Evolutionary conservation across 768 basidiomycete species (phyloP).

Genomic region (Austroboletus eburneus): DNA sequence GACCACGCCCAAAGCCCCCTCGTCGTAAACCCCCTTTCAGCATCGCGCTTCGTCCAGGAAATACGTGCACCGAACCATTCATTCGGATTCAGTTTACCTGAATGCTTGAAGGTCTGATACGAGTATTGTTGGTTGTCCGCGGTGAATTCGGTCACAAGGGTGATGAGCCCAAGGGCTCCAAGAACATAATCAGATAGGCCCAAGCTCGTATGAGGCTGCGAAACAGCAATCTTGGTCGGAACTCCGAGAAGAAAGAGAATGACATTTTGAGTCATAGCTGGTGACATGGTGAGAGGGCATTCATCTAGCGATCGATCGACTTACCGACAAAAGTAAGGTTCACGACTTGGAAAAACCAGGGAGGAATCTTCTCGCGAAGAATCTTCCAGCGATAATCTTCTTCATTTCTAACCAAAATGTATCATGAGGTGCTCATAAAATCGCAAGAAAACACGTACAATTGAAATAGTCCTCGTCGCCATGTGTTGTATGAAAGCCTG

Average conservation of each 20-base stretch:
- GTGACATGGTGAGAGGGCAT: background rate
- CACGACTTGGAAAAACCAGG: conserved; percentile 53
- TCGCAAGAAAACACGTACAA: conserved; percentile 41
- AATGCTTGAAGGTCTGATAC: conserved; percentile 74
- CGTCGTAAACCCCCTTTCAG: conserved; percentile 78
- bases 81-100: conserved; percentile 30
- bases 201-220: conserved; percentile 52
- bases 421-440: background rate
- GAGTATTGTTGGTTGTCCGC: conserved; percentile 92
- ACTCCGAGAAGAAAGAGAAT: conserved; percentile 70
- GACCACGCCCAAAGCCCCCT: conserved; percentile 83
- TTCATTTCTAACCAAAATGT: conserved; percentile 46
- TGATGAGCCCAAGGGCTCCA: conserved; percentile 50
- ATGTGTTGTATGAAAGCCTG: conserved; percentile 76
- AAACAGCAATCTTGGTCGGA: conserved; percentile 53
- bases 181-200: conserved; percentile 60
- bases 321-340: conserved; percentile 65
- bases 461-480: conserved; percentile 75
- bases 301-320: conserved; percentile 11
- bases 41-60: conserved; percentile 63
- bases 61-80: conserved; percentile 68
- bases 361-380: conserved; percentile 56
- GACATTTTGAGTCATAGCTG: conserved; percentile 73
- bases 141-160: conserved; percentile 69
- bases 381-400: conserved; percentile 94